Conservation (phyloP, 371 early-diverging fungal genomes). For the Funneliformis caledonium region DNA sequence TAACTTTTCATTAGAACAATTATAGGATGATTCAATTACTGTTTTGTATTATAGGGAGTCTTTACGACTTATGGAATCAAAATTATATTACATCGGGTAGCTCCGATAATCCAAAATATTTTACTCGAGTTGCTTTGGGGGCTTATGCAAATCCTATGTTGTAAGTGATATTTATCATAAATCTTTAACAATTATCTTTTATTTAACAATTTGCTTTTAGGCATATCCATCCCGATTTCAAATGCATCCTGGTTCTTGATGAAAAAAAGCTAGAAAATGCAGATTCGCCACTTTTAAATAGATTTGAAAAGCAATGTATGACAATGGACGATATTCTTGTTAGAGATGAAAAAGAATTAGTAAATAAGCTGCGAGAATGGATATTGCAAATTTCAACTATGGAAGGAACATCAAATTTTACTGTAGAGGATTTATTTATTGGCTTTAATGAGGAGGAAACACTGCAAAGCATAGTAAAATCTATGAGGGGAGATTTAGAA, state of each 20-base stretch:
- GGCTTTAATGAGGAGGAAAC: slow-evolving; percentile 31
- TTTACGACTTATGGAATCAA: slow-evolving; percentile 41
- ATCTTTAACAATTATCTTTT: too few species aligned
- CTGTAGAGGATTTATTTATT: slow-evolving; percentile 4
- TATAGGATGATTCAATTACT: too few species aligned
- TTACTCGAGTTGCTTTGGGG: slow-evolving; percentile 36
- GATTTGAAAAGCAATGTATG: slow-evolving; percentile 38
- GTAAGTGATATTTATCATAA: not conserved
- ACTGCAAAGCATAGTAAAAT: slow-evolving; percentile 11
- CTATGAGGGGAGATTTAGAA: too few species aligned
- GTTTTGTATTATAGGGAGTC: slow-evolving; percentile 17
- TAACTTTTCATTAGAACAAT: too few species aligned
- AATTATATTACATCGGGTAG: slow-evolving; percentile 35
- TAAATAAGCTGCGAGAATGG: slow-evolving; percentile 12
- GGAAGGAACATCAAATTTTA: not conserved
- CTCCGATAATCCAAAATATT: slow-evolving; percentile 35
- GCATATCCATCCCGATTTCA: not conserved
- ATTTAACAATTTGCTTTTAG: too few species aligned
- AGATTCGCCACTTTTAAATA: slow-evolving; percentile 25
- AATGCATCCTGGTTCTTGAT: slow-evolving; percentile 31
- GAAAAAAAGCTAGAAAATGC: slow-evolving; percentile 27
- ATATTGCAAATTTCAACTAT: not conserved
- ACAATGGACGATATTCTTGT: not conserved
- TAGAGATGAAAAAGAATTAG: not conserved
- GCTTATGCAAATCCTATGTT: slow-evolving; percentile 41